A percentile compares a stretch with the other conserved stretches of the same genome.
These are phyloP conservation scores for Exophiala sideris DNA, from an alignment of 2,329 filamentous ascomycete species.

Conservation along the genomic window DNA sequence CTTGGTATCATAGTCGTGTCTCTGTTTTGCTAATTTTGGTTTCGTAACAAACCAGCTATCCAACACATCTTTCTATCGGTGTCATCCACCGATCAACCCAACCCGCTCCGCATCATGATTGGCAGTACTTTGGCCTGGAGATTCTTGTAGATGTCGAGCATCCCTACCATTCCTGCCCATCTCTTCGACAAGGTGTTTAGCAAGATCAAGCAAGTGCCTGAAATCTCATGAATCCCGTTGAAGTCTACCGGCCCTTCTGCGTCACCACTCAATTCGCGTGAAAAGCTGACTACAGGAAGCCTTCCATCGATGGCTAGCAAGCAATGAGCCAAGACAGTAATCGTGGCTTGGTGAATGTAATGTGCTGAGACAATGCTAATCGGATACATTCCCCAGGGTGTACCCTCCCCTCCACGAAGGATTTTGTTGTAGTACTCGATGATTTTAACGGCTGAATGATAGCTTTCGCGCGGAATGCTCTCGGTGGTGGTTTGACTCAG, in stretches of 20 bases:
- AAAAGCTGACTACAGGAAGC: constrained; percentile 26
- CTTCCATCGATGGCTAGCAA: constrained; percentile 32
- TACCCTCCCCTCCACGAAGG: constrained; percentile 32
- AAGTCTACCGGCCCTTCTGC: constrained; percentile 28
- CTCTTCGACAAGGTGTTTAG: constrained; percentile 27
- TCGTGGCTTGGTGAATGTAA: constrained; percentile 34
- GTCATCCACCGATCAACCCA: constrained; percentile 7
- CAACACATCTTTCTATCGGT: no score
- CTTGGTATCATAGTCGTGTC: no score
- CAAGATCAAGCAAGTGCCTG: constrained; percentile 28
- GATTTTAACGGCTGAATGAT: constrained; percentile 31
- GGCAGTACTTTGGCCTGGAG: constrained; percentile 29
- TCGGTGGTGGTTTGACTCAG: constrained; percentile 16
- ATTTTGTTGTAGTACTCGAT: constrained; percentile 33
- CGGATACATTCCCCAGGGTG: constrained; percentile 31
- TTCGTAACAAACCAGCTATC: no score
- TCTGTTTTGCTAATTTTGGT: no score
- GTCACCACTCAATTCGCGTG: constrained; percentile 21
- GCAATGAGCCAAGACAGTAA: constrained; percentile 33
- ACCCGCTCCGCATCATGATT: constrained; percentile 23
- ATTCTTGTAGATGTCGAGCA: constrained; percentile 29
- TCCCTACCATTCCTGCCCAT: constrained; percentile 30
- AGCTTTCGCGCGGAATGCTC: constrained; percentile 31
- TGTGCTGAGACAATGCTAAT: constrained; percentile 34
- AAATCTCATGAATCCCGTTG: constrained; percentile 28